Evolutionary conservation across 345 rosid species (phyloP), one percentile per base, ranked within the genome.

Genomic region (Trapa bicornis): DNA sequence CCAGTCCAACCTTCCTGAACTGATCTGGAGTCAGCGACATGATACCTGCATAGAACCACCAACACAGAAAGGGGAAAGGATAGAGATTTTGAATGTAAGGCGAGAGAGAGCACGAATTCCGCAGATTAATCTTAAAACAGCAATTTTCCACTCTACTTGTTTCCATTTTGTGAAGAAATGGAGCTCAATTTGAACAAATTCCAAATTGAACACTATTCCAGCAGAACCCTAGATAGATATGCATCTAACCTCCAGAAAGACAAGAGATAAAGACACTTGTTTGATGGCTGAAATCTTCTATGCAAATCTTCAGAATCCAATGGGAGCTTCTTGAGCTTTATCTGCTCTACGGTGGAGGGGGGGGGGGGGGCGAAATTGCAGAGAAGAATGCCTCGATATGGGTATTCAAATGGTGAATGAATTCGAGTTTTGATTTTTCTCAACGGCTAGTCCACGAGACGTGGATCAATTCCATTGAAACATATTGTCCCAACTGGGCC

Each of bases 11-110:
- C 76, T 85, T 88, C 64, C 87, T 80, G 45, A 65, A 75, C 10
- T 80, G 84, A 62, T 93, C 94, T 0, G 97, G 94, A 6, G 97
- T 90, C 64, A 83, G 75, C 45, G 91, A 86, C 89, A 84, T 80
- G 76, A 71, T 76, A 52, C 74, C 69, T 45, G 29, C 63, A 57
- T 43, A 54, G 7, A 50, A 39, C 3, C 42, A 17, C 70, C 43
- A 41, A 41, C 43, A 41, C 43, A 41, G 16, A 67, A 67, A 16
- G 16, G 13, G 61, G 61, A 7, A 47, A 65, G 17, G 10, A 0
- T 7, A 22, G 12, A 65, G 13, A 6, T 7, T n/a, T 3, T 2
- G 56, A n/a, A n/a, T 4, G 22, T 50, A 7, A 50, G 14, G 1
- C 22, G n/a, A 50, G 16, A 50, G 22, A 16, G 22, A 50, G 22